Evolutionary conservation across 371 early-diverging fungal species (phyloP), one percentile per base, ranked within the genome.

Genomic region (Choanephora cucurbitarum): DNA sequence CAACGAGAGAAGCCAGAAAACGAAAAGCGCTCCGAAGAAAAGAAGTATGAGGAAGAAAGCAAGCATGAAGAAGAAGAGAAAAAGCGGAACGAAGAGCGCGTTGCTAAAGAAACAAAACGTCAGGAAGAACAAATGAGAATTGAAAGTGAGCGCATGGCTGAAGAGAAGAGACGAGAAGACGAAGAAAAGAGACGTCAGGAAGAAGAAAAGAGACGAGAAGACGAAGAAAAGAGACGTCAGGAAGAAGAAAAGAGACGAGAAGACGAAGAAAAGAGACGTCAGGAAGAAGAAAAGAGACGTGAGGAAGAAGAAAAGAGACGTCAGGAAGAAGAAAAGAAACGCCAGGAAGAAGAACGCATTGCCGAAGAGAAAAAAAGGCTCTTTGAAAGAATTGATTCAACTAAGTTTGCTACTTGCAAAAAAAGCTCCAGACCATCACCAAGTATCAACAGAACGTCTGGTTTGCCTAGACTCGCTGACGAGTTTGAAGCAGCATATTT

Each of bases 401-500:
- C 31, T 31, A 0, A 40, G 9, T n/a, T 49, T 21, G 42, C 24
- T 48, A 18, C 19, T 8, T 13, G 40, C 17, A 28, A 47, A 40
- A 55, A 31, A 28, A 7, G 10, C 0, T 13, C 11, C 18, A 4
- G 39, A 13, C 13, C 9, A n/a, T 44, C 39, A 1, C 13, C 22
- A 37, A 32, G 32, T 11, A 21, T 33, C 23, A 43, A 44, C 7
- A 37, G 51, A 58, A 9, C 37, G 7, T 1, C 15, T 33, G 46
- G 28, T 3, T 15, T 56, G 13, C 2, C 44, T 6, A 19, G 31
- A n/a, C 47, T 52, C 8, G 52, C 62, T 22, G 34, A 49, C 18
- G 44, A 55, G 7, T 51, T 64, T 21, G 64, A 64, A 17, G 55
- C 46, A 5, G 15, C 41, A 17, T 64, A 60, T 28, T 64, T 64